Evolutionary conservation across 495 filamentous ascomycete genomes (phyloP), one percentile per base, ranked within the genome.

Genomic region (Opeltia flavorubescens): DNA sequence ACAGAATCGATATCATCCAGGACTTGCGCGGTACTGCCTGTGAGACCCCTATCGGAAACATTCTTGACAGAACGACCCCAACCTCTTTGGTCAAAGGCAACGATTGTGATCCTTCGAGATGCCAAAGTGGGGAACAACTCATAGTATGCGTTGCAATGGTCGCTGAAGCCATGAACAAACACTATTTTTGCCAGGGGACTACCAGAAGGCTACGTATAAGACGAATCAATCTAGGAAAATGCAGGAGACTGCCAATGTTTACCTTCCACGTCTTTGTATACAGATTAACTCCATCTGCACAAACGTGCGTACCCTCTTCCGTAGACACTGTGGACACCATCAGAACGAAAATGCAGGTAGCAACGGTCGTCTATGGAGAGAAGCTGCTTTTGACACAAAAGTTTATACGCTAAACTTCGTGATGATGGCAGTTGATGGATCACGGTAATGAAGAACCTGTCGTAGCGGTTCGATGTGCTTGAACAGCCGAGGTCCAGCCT

Each of bases 261-360:
- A 91, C 86, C 66, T 75, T 79, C 86, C 86, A 95, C 30, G 81
- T 84, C 61, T 93, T 94, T 42, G 83, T 84, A 67, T 84, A 89
- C 35, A 93, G 67, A 53, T 67, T 70, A 9, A 63, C 60, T 38
- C 74, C 78, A 47, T 79, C 81, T 7, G 58, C 55, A 5, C 65
- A 54, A 11, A 42, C 49, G 41, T 61, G 57, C n/a, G 54, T 57
- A 29, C 64, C 56, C 49, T 68, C 66, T 50, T 65, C 59, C 21
- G 50, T 56, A 5, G 48, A 54, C 48, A 57, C 56, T 27, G 26
- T 33, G 5, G 28, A 20, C 38, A 24, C 34, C 12, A 21, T 18
- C n/a, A n/a, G n/a, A n/a, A n/a, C n/a, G n/a, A n/a, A n/a, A n/a
- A n/a, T n/a, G n/a, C n/a, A n/a, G n/a, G n/a, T n/a, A n/a, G n/a